Base-by-base conservation (phyloP, 179 eudicot genomes). In the Carnegiea gigantea region DNA sequence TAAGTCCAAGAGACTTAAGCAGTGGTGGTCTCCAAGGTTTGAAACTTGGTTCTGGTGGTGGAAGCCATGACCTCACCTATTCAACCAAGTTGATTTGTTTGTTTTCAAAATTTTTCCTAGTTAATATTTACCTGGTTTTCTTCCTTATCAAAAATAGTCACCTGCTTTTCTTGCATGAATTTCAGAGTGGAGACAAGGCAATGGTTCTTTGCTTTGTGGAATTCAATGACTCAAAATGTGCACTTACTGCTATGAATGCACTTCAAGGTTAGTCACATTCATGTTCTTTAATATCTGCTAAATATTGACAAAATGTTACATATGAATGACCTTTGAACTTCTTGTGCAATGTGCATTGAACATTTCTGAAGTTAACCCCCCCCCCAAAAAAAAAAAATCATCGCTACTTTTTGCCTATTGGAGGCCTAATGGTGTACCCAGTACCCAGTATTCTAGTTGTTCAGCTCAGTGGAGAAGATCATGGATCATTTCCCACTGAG, bases 111-210 rank as follows among this genome's bases (percentile, higher is more conserved):
- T 10, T 13, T 51, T 51, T 20, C 62, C 2, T 57, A 18, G 23
- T 57, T 17, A 57, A 18, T 15, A 57, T 18, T 65, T 46, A 76
- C 7, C 24, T 21, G 17, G 73, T 60, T 59, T 62, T 12, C 67
- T 33, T 75, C 23, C 46, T 40, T 33, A 33, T 33, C 36, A 33
- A 33, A 33, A 33, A 33, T 3, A 33, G 2, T 33, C 3, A 3
- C 36, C 36, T 28, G 17, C 65, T 70, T 59, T 70, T 11, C 65
- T 30, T 75, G 30, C 44, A 23, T 72, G 43, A 62, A 73, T 82
- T 87, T 86, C 92, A 95, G 98, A 90, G 84, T 87, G 97, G 97
- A 81, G 99, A 92, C 82, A 95, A 92, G 90, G 94, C 94, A 80
- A 82, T 82, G 88, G 99, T 95, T 70, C 85, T 93, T 82, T 95